A percentile compares a stretch with the other conserved stretches of the same genome.
phyloP scores from a whole-genome alignment of 306 rosid genomes.

The Castanopsis chinensis region DNA sequence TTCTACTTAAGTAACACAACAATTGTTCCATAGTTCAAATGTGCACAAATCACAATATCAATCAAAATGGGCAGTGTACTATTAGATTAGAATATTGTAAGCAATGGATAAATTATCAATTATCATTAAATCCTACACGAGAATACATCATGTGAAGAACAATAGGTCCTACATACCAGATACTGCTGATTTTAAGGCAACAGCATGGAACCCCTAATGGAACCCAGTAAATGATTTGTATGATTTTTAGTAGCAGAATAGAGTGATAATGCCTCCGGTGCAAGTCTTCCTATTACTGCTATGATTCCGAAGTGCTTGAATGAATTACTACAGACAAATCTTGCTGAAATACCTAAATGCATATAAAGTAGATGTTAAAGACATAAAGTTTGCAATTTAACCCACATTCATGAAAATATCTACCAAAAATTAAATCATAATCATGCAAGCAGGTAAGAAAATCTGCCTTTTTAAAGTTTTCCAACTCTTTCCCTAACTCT shows the following conservation, averaged over 20 bases:
- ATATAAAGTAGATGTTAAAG: neutral
- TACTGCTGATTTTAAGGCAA: neutral
- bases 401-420: neutral
- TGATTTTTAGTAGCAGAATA: neutral
- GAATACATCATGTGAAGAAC: neutral
- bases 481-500: constrained; percentile 27
- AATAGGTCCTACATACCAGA: neutral
- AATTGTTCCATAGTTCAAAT: constrained; percentile 7
- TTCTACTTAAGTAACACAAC: neutral
- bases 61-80: neutral
- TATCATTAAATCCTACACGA: neutral
- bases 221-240: neutral
- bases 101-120: neutral
- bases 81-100: neutral
- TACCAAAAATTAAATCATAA: neutral
- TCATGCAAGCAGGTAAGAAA: neutral
- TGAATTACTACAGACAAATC: constrained; percentile 13
- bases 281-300: neutral
- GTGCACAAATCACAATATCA: neutral
- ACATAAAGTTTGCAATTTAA: neutral
- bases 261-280: neutral
- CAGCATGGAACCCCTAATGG: neutral
- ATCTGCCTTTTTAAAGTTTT: constrained; percentile 26
- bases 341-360: constrained; percentile 16
- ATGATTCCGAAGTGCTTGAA: constrained; percentile 15